Conservation (phyloP, 2,329 filamentous ascomycete species). For the Didymella arachidicola region DNA sequence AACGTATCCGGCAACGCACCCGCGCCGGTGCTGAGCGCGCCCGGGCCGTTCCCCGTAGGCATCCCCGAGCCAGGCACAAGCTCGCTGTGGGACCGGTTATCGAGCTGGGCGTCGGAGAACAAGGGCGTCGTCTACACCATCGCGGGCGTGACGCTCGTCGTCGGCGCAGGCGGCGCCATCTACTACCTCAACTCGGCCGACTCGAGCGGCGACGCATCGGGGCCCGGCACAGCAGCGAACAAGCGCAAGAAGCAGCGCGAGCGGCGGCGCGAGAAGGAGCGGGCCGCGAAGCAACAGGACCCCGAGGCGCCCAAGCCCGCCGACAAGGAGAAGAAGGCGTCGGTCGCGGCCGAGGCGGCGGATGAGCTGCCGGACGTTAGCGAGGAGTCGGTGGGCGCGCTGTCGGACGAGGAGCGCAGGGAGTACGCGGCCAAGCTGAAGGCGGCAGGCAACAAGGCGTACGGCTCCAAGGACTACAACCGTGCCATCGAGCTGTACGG, state of each 20-base stretch:
- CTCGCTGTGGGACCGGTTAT: constrained; percentile 87
- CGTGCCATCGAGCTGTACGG: constrained; percentile 94
- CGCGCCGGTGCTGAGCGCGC: constrained; percentile 39
- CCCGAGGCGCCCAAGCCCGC: constrained; percentile 44
- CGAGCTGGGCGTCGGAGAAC: constrained; percentile 92
- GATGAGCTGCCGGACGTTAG: constrained; percentile 61
- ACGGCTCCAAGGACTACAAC: constrained; percentile 92
- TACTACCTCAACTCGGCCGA: constrained; percentile 77
- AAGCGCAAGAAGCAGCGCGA: constrained; percentile 90
- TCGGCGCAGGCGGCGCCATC: constrained; percentile 87
- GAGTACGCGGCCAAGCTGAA: constrained; percentile 91
- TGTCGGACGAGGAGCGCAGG: constrained; percentile 71
- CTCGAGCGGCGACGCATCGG: constrained; percentile 54
- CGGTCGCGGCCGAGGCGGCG: constrained; percentile 48
- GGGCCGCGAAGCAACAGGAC: constrained; percentile 59
- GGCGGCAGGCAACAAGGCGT: constrained; percentile 94
- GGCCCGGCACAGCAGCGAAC: constrained; percentile 40
- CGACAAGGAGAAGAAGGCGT: constrained; percentile 47
- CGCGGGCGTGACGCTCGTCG: constrained; percentile 89
- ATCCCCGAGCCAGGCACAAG: constrained; percentile 61
- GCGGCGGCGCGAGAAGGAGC: constrained; percentile 85
- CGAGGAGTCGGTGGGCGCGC: constrained; percentile 53
- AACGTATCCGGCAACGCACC: constrained; percentile 36
- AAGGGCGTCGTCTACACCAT: constrained; percentile 96
- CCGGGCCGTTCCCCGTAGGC: constrained; percentile 47